Conservation (phyloP, 176 grass and related monocot species). For the Zizania latifolia region DNA sequence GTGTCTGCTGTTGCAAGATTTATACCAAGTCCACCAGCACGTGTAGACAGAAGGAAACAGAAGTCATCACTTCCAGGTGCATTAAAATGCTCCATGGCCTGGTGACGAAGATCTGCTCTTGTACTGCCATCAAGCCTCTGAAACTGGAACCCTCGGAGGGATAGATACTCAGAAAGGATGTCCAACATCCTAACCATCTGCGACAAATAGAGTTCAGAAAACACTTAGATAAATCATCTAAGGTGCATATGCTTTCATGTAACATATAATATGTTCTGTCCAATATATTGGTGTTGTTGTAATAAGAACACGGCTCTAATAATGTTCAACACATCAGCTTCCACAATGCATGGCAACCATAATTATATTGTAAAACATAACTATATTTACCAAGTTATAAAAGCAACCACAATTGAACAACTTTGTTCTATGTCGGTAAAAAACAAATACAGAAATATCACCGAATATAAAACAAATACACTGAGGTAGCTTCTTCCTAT, state of each 20-base stretch:
- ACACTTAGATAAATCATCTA: not conserved
- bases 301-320: not conserved
- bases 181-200: constrained; percentile 99
- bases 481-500: not conserved
- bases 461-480: not conserved
- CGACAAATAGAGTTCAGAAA: constrained; percentile 19
- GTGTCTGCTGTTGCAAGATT: constrained; percentile 99
- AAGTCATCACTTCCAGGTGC: constrained; percentile 98
- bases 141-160: constrained; percentile 91
- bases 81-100: constrained; percentile 99
- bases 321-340: not conserved
- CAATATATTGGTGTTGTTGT: not conserved
- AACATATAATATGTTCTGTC: not conserved
- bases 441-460: not conserved
- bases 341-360: not conserved
- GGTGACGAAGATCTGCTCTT: constrained; percentile 91
- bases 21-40: constrained; percentile 96
- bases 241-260: not conserved
- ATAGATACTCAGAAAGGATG: constrained; percentile 95
- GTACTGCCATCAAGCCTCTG: constrained; percentile 99
- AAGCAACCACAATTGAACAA: not conserved
- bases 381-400: not conserved
- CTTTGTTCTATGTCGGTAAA: not conserved
- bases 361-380: not conserved
- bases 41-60: constrained; percentile 95